Evolutionary conservation across 1,284 basidiomycete genomes (phyloP).

Genomic region (Ceratobasidium sp.): DNA sequence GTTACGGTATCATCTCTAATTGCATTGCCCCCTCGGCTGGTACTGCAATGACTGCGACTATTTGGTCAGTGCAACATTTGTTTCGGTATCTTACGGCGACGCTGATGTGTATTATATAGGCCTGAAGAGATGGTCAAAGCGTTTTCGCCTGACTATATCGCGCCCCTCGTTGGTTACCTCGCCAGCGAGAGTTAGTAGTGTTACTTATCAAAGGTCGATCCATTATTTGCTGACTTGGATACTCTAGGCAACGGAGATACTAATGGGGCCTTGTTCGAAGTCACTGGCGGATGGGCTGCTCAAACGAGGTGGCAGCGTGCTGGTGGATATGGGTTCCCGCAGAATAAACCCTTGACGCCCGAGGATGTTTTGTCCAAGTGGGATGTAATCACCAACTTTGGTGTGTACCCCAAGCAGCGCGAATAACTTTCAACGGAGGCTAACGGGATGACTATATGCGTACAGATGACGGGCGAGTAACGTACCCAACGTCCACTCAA

Average conservation of each 20-base stretch:
- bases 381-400: constrained; percentile 83
- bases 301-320: constrained; percentile 94
- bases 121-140: constrained; percentile 93
- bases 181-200: constrained; percentile 71
- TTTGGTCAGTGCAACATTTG: constrained; percentile 66
- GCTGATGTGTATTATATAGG: constrained; percentile 58
- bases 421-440: not conserved
- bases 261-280: constrained; percentile 86
- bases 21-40: constrained; percentile 90
- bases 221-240: not conserved
- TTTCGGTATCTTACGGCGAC: not conserved
- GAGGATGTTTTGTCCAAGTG: constrained; percentile 85
- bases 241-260: constrained; percentile 73
- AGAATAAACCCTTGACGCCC: constrained; percentile 75
- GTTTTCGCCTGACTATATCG: constrained; percentile 89
- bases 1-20: constrained; percentile 92
- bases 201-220: not conserved
- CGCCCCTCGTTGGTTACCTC: constrained; percentile 91
- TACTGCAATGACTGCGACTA: constrained; percentile 88
- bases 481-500: constrained; percentile 74
- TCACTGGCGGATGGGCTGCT: constrained; percentile 92
- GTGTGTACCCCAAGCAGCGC: constrained; percentile 58
- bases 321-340: constrained; percentile 88
- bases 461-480: constrained; percentile 79
- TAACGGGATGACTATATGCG: constrained; percentile 26